Evolutionary conservation across 345 rosid species (phyloP), one percentile per base, ranked within the genome.

Genomic region (Euphorbia lathyris): DNA sequence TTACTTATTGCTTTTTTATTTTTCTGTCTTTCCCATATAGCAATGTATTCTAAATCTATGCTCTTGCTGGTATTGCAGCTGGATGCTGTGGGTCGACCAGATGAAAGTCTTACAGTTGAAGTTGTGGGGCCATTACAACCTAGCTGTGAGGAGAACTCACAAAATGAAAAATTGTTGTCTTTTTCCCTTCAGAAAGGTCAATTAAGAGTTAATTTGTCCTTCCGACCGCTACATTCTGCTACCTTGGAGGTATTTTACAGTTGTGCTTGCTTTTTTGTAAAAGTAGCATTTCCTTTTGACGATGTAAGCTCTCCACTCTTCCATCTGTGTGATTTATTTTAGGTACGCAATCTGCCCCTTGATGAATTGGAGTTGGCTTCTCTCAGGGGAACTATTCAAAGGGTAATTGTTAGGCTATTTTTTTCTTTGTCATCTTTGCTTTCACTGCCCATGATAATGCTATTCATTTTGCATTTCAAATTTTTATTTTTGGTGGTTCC

Each of bases 321-420:
- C 23, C 77, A 50, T 69, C 22, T 65, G 26, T 42, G 1, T 72
- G 61, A 72, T 52, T 32, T 84, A 75, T 69, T 74, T 74, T 78
- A 94, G 98, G 80, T 94, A 69, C 96, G 96, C 66, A 68, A 94
- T 68, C 84, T 94, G 77, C 98, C 98, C 19, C 90, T 94, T 38
- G 98, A 94, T 84, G 98, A 94, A 73, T 75, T 94, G 86, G 97
- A 94, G 83, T 82, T 94, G 85, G 97, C 96, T 80, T 94, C 98
- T 57, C 91, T 94, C 22, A 78, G 97, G 20, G 97, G 98, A 74
- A 86, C 91, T 65, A 70, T 91, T 80, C 98, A 91, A 73, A 85
- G 84, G 85, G 98, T 91, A 87, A 77, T 86, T 26, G 50, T 66
- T 26, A 58, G 45, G 51, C 12, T 30, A 48, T 74, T 43, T 26